Conservation (phyloP, 2,329 filamentous ascomycete species). For the Penicillium sp. region DNA sequence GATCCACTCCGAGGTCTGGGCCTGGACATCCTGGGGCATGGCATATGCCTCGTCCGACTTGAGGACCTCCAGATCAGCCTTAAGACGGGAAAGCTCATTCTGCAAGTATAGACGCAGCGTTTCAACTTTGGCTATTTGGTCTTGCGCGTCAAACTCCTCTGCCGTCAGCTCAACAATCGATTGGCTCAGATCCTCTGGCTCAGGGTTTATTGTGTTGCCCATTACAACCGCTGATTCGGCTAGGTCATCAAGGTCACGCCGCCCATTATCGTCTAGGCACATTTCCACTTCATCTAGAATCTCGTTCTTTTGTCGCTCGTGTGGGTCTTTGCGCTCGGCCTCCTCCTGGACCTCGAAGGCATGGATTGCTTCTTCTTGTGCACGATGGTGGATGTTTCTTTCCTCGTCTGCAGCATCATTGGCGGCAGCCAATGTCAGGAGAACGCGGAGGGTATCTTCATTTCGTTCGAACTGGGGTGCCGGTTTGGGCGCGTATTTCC, state of each 20-base stretch:
- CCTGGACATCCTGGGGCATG: conserved; percentile 59
- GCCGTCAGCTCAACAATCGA: conserved; percentile 58
- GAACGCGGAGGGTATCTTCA: conserved; percentile 72
- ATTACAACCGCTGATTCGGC: conserved; percentile 54
- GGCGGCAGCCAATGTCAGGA: conserved; percentile 70
- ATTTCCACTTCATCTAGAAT: conserved; percentile 57
- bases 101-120: conserved; percentile 59
- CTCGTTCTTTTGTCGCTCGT: conserved; percentile 35
- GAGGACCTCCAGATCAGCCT: conserved; percentile 31
- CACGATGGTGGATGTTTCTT: conserved; percentile 34
- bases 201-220: conserved; percentile 49
- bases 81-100: conserved; percentile 46
- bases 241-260: conserved; percentile 58
- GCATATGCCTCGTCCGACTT: conserved; percentile 48
- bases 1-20: conserved; percentile 72
- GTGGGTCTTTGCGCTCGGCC: conserved; percentile 20
- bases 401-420: conserved; percentile 67
- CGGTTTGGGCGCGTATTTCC: conserved; percentile 63
- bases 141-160: conserved; percentile 51
- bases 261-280: conserved; percentile 55
- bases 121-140: conserved; percentile 58
- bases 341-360: conserved; percentile 33
- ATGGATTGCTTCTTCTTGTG: conserved; percentile 37
- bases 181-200: conserved; percentile 51
- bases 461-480: conserved; percentile 82